Evolutionary conservation across 768 basidiomycete species (phyloP).

Genomic region (Auricularia sp.): DNA sequence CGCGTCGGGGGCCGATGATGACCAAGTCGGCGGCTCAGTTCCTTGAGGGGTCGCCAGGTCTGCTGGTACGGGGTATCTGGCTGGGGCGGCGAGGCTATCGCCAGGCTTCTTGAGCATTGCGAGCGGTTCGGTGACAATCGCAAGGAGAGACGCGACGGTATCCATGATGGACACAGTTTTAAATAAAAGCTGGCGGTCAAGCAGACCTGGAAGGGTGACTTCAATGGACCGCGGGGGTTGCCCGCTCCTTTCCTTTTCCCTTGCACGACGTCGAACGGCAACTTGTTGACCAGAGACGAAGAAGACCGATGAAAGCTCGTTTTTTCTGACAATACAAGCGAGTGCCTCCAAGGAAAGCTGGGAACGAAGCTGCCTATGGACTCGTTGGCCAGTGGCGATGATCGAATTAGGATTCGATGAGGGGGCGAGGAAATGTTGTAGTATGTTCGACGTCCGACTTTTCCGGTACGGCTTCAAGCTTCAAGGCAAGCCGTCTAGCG

Average conservation of each 20-base stretch:
- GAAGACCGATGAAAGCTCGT: conserved; percentile 78
- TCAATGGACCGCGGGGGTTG: conserved; percentile 74
- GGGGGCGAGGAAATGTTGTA: conserved; percentile 82
- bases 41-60: conserved; percentile 15
- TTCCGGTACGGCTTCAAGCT: conserved; percentile 69
- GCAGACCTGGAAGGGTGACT: conserved; percentile 74
- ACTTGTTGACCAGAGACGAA: conserved; percentile 95
- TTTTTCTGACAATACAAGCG: conserved; percentile 75
- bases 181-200: conserved; percentile 79
- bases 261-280: conserved; percentile 63
- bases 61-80: conserved; percentile 9
- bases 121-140: conserved; percentile 80
- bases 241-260: conserved; percentile 93
- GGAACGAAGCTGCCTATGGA: conserved; percentile 33
- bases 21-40: background rate
- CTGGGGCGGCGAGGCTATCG: background rate
- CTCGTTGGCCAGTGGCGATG: too few species aligned
- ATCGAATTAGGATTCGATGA: conserved; percentile 19
- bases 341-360: conserved; percentile 91
- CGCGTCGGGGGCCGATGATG: background rate
- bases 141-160: conserved; percentile 78
- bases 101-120: conserved; percentile 40
- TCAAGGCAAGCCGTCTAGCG: conserved; percentile 35
- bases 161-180: conserved; percentile 89
- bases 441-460: conserved; percentile 76